Evolutionary conservation across 1,284 basidiomycete genomes (phyloP).

Genomic region (Moesziomyces sp.): DNA sequence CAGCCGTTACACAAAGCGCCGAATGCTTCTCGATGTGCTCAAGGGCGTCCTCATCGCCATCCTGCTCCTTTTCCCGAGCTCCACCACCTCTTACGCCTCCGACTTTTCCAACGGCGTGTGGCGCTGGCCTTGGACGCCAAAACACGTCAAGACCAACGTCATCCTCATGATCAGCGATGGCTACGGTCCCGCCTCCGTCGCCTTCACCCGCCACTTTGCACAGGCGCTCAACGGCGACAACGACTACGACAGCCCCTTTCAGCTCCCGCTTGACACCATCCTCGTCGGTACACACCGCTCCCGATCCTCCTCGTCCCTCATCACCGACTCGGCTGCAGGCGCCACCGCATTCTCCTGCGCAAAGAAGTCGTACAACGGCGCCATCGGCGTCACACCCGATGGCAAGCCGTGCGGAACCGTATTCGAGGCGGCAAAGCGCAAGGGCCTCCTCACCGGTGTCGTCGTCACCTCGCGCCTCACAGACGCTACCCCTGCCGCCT

Average conservation of each 20-base stretch:
- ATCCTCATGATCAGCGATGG: slow-evolving; percentile 69
- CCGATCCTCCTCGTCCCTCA: slow-evolving; percentile 63
- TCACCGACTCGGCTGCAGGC: slow-evolving; percentile 68
- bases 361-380: slow-evolving; percentile 68
- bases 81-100: slow-evolving; percentile 10
- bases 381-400: slow-evolving; percentile 63
- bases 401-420: slow-evolving; percentile 66
- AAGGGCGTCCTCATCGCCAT: slow-evolving; percentile 10
- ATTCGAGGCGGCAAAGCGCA: slow-evolving; percentile 68
- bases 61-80: not conserved
- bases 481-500: slow-evolving; percentile 67
- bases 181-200: slow-evolving; percentile 67
- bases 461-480: slow-evolving; percentile 66
- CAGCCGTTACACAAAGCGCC: not conserved
- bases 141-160: slow-evolving; percentile 60
- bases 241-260: slow-evolving; percentile 25
- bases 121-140: slow-evolving; percentile 40
- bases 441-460: slow-evolving; percentile 67
- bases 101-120: slow-evolving; percentile 19
- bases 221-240: slow-evolving; percentile 56
- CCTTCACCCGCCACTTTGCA: slow-evolving; percentile 64
- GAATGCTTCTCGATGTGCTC: slow-evolving; percentile 6
- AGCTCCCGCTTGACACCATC: slow-evolving; percentile 65
- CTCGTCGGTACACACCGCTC: slow-evolving; percentile 67
- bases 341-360: slow-evolving; percentile 68